A percentile compares a stretch with the other conserved stretches of the same genome.
Evolutionary conservation across 345 rosid species (phyloP).

Genomic region (Barbarea vulgaris): DNA sequence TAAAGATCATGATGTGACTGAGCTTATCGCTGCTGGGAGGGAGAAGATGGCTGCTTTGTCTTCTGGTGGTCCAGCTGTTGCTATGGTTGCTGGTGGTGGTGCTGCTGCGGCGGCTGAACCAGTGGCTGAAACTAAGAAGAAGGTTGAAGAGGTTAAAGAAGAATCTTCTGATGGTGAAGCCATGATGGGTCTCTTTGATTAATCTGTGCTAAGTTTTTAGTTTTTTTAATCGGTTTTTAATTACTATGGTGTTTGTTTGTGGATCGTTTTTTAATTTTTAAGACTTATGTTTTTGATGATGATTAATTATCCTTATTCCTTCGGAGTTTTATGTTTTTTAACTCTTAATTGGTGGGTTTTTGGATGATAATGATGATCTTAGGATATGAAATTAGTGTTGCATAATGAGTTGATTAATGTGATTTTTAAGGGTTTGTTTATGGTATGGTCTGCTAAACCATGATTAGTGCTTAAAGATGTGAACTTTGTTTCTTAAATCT

Average conservation of each 20-base stretch:
- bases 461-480: background rate
- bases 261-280: background rate
- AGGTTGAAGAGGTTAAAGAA: slow-evolving; percentile 35
- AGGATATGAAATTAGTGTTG: background rate
- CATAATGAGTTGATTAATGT: background rate
- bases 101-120: slow-evolving; percentile 23
- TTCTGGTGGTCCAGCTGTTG: slow-evolving; percentile 21
- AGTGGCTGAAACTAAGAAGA: background rate
- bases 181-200: slow-evolving; percentile 38
- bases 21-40: slow-evolving; percentile 34
- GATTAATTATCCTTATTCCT: background rate
- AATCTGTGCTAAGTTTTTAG: background rate
- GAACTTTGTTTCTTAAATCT: background rate
- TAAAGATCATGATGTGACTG: slow-evolving; percentile 26
- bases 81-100: slow-evolving; percentile 7
- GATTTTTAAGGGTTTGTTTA: background rate
- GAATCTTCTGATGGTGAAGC: slow-evolving; percentile 36
- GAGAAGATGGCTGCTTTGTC: slow-evolving; percentile 26
- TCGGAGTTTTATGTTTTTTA: background rate
- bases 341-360: no score
- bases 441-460: background rate
- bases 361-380: background rate
- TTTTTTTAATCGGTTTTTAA: background rate
- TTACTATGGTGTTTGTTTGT: background rate
- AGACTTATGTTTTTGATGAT: background rate